Percentiles rank a stretch among this genome's conserved stretches.
Conservation (phyloP, 2,329 filamentous ascomycete genomes). For the Claviceps sp. region DNA sequence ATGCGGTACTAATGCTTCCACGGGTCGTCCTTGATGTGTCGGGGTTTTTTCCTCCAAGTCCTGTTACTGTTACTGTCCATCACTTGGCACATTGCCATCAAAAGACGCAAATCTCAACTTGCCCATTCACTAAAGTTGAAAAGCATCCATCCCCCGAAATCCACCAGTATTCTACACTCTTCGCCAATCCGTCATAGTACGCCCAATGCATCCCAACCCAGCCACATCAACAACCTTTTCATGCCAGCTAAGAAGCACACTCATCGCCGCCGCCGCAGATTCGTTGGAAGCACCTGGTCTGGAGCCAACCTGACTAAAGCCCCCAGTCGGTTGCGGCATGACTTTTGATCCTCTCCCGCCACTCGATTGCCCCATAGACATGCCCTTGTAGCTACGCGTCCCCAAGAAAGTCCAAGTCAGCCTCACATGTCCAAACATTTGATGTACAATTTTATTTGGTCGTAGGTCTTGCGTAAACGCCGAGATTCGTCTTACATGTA, state of each 20-base stretch:
- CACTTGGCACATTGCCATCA: neutral
- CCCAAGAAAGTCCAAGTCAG: neutral
- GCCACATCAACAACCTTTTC: constrained; percentile 95
- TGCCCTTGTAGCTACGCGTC: constrained; percentile 68
- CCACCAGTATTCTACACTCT: constrained; percentile 36
- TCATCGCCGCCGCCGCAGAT: constrained; percentile 81
- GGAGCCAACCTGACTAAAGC: constrained; percentile 67
- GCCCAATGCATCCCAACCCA: constrained; percentile 78
- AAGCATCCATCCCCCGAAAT: neutral
- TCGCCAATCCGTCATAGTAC: constrained; percentile 92
- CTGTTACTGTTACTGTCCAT: neutral
- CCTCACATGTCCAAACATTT: neutral
- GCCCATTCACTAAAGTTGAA: neutral
- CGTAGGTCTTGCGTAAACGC: neutral
- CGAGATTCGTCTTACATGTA: constrained; percentile 53
- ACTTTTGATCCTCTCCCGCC: constrained; percentile 19
- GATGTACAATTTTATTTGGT: no score
- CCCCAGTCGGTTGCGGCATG: constrained; percentile 62
- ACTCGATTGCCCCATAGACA: constrained; percentile 42
- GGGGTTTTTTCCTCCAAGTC: no score
- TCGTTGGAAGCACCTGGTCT: constrained; percentile 42
- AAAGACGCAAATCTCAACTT: neutral
- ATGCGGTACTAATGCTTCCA: neutral
- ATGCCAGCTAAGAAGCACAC: constrained; percentile 93
- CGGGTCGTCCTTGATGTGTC: no score